phyloP scores from a whole-genome alignment of 306 rosid species.

The Cajanus cajan region DNA sequence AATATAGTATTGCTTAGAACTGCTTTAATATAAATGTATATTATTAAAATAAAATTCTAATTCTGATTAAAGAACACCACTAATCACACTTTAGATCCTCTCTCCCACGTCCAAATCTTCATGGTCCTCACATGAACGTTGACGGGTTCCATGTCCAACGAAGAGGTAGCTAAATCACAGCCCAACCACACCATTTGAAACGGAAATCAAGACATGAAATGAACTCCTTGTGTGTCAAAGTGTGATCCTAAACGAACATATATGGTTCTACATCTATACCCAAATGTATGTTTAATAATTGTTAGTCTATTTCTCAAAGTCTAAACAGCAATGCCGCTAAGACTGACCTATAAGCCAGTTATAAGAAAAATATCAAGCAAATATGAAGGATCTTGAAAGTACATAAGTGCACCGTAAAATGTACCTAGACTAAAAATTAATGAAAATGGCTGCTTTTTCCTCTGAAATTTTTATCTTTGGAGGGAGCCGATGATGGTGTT shows the following conservation, averaged over 20 bases:
- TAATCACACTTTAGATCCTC: not conserved
- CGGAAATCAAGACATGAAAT: not conserved
- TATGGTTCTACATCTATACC: not conserved
- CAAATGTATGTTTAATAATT: not conserved
- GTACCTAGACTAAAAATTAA: not conserved
- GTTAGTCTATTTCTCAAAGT: not conserved
- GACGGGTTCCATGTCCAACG: not conserved
- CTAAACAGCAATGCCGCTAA: not conserved
- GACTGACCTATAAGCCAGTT: not conserved
- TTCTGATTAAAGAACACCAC: not conserved
- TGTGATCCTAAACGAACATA: slow-evolving; percentile 1
- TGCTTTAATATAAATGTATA: no score
- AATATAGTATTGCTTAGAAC: no score
- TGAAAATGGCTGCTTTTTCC: not conserved
- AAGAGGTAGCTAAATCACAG: not conserved
- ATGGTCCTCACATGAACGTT: not conserved
- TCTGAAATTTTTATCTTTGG: not conserved
- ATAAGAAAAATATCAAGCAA: not conserved
- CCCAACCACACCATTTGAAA: not conserved
- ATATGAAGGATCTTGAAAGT: slow-evolving; percentile 16
- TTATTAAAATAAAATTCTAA: no score
- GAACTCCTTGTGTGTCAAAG: not conserved
- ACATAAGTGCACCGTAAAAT: not conserved
- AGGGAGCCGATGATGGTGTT: not conserved
- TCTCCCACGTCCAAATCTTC: not conserved